These are phyloP conservation scores for Baeospora myosura DNA, from an alignment of 1,284 basidiomycete genomes.

Conservation along the genomic window DNA sequence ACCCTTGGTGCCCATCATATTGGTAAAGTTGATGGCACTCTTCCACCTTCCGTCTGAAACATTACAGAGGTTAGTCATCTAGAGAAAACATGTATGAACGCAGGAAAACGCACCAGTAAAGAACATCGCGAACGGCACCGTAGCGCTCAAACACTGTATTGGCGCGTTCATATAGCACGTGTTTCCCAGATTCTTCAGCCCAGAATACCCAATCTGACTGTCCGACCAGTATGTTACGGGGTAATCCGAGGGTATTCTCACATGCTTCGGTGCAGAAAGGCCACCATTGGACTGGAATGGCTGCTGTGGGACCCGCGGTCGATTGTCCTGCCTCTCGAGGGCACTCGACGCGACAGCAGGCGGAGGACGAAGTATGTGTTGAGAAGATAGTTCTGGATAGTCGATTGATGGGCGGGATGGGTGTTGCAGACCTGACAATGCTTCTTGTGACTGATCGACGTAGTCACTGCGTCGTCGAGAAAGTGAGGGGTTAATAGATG, in stretches of 20 bases:
- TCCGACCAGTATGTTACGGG: constrained; percentile 77
- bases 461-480: constrained; percentile 70
- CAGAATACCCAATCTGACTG: constrained; percentile 72
- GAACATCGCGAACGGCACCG: constrained; percentile 84
- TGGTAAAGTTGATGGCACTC: constrained; percentile 80
- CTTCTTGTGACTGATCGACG: constrained; percentile 70
- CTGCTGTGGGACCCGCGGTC: constrained; percentile 35
- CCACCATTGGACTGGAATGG: constrained; percentile 17
- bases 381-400: constrained; percentile 66
- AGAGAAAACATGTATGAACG: background rate
- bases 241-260: constrained; percentile 63
- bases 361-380: constrained; percentile 66
- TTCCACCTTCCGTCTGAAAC: constrained; percentile 80
- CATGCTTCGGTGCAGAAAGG: constrained; percentile 33
- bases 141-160: constrained; percentile 90
- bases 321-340: constrained; percentile 62
- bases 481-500: constrained; percentile 69
- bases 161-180: constrained; percentile 99
- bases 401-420: constrained; percentile 55
- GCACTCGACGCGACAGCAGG: constrained; percentile 63
- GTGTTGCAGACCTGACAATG: constrained; percentile 42
- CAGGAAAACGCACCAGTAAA: constrained; percentile 60
- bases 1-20: constrained; percentile 87
- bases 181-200: constrained; percentile 94
- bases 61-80: constrained; percentile 1